Percentiles rank a stretch among this genome's conserved stretches.
These are phyloP conservation scores for Brettanomyces nanus DNA, from an alignment of 805 yeast species.

Conservation along the genomic window DNA sequence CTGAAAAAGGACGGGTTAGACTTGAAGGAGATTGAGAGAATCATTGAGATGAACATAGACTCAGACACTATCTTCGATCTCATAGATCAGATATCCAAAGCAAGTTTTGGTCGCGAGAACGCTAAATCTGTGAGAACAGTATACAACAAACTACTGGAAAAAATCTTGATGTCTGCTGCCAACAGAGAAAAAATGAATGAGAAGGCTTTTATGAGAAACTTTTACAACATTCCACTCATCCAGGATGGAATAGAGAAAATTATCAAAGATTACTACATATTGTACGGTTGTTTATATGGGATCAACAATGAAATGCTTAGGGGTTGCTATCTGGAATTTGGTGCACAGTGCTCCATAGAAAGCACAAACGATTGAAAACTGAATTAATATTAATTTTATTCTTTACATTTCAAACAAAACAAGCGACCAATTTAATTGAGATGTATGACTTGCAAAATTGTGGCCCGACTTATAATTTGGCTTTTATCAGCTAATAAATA, in stretches of 20 bases:
- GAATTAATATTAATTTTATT: no score
- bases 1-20: no score
- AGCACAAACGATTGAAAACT: no score
- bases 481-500: no score
- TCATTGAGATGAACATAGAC: slow-evolving; percentile 14
- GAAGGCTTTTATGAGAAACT: no score
- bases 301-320: slow-evolving; percentile 8
- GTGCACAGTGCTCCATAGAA: background rate
- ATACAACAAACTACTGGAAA: slow-evolving; percentile 6
- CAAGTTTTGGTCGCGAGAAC: slow-evolving; percentile 10
- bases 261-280: slow-evolving; percentile 9
- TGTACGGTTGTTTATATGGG: slow-evolving; percentile 12
- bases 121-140: slow-evolving; percentile 13
- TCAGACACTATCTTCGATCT: slow-evolving; percentile 9
- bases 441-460: no score
- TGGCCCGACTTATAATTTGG: no score
- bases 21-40: slow-evolving; percentile 1
- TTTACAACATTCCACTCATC: no score
- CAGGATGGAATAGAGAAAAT: no score
- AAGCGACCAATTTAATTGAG: no score
- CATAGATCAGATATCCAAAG: slow-evolving; percentile 14
- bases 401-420: no score
- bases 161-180: background rate
- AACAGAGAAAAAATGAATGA: background rate
- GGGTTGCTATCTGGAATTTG: slow-evolving; percentile 8